A percentile compares a stretch with the other conserved stretches of the same genome.
These are phyloP conservation scores for Castanea mollissima DNA, from an alignment of 306 rosid species.

Conservation along the genomic window DNA sequence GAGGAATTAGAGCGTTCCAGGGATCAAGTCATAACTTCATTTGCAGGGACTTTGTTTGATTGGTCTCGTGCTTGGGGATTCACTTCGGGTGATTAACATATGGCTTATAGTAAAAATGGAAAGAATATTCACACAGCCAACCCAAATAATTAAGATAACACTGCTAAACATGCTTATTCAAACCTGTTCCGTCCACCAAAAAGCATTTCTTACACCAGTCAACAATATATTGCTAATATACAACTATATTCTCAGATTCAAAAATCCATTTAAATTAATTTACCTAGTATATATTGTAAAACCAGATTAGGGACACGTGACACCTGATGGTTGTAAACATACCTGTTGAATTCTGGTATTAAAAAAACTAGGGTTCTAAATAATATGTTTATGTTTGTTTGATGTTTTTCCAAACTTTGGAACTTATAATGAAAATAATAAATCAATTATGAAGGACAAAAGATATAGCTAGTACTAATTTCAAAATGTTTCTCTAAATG, in stretches of 20 bases:
- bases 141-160: background rate
- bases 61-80: too few species aligned
- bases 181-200: background rate
- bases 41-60: too few species aligned
- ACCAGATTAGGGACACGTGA: background rate
- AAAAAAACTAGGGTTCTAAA: background rate
- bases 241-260: background rate
- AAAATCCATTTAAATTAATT: background rate
- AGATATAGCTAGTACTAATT: conserved; percentile 2
- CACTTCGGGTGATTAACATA: background rate
- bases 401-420: background rate
- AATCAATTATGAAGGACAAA: background rate
- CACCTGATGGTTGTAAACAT: background rate
- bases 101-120: background rate
- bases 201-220: background rate
- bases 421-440: background rate
- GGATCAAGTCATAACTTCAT: too few species aligned
- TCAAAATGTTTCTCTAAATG: conserved; percentile 15
- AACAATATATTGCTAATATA: background rate
- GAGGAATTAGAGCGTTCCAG: too few species aligned
- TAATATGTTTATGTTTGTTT: background rate
- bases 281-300: background rate
- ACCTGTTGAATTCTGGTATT: background rate
- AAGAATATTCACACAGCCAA: background rate
- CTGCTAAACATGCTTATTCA: background rate